Percentiles rank a stretch among this genome's conserved stretches.
Evolutionary conservation across 257 asterid species (phyloP).

Genomic region (Salvia miltiorrhiza): DNA sequence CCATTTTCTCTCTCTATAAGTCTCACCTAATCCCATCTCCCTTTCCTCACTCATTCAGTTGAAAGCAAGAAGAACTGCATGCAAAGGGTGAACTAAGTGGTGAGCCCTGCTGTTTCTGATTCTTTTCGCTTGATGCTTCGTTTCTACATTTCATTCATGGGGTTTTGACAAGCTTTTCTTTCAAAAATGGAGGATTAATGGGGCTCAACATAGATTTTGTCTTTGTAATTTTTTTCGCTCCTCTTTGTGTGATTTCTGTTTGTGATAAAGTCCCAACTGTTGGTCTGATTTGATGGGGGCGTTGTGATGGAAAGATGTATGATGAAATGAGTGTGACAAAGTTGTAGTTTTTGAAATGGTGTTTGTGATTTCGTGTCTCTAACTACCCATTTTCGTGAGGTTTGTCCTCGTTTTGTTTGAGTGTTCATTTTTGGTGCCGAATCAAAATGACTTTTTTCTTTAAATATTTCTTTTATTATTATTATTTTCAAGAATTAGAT

Average conservation of each 20-base stretch:
- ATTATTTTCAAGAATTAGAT: background rate
- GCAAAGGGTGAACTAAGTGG: conserved; percentile 12
- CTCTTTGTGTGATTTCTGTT: too few relatives aligned
- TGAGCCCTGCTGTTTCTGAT: background rate
- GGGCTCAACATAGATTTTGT: too few relatives aligned
- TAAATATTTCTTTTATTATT: background rate
- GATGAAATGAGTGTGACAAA: background rate
- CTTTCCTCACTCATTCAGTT: background rate
- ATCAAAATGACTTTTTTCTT: background rate
- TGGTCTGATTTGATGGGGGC: background rate
- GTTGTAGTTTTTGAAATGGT: background rate
- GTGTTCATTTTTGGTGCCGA: background rate
- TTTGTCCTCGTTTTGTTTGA: background rate
- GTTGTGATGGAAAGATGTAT: background rate
- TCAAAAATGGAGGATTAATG: background rate
- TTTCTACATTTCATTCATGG: background rate
- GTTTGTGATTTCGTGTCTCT: background rate
- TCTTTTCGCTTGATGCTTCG: background rate
- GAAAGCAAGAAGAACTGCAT: conserved; percentile 2
- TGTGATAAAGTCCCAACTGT: background rate
- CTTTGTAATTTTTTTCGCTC: too few relatives aligned
- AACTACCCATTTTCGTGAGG: background rate
- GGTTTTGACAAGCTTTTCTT: background rate
- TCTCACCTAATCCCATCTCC: background rate
- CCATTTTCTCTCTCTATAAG: background rate